Conservation (phyloP, 2,329 filamentous ascomycete genomes). For the Sclerotinia glacialis region DNA sequence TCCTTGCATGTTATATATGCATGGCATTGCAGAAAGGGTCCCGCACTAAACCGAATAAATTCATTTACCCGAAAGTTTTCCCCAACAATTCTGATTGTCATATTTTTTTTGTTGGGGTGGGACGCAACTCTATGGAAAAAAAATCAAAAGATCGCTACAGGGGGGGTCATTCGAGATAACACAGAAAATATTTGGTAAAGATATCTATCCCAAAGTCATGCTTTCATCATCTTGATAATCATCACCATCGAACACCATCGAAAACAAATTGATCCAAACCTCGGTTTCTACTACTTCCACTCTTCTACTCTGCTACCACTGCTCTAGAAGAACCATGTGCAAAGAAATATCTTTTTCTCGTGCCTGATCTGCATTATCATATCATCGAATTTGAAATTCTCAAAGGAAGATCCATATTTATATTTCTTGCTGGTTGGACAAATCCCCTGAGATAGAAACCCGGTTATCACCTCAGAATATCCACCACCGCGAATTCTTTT, state of each 20-base stretch:
- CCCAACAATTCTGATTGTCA: conserved; percentile 18
- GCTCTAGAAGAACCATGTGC: not conserved
- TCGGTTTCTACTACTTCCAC: not conserved
- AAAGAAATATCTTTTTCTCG: not conserved
- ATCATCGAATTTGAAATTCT: not conserved
- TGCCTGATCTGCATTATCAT: conserved; percentile 2
- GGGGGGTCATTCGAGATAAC: not conserved
- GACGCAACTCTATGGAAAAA: no score
- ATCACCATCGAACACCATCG: no score
- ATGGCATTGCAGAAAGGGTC: conserved; percentile 15
- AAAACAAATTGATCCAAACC: not conserved
- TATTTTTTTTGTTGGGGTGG: conserved; percentile 21
- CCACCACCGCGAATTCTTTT: not conserved
- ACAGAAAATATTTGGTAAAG: not conserved
- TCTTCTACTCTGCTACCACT: not conserved
- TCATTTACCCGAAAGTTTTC: conserved; percentile 11
- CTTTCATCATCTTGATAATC: not conserved
- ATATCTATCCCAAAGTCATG: not conserved
- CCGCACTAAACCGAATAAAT: conserved; percentile 3
- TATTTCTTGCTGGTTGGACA: not conserved
- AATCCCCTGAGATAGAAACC: not conserved
- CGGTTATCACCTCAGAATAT: not conserved
- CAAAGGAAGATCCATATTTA: not conserved
- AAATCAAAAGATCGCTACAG: conserved; percentile 15
- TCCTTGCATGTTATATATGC: conserved; percentile 7